Evolutionary conservation across 2,329 filamentous ascomycete genomes (phyloP).

Genomic region (Fusarium pseudonygamai): DNA sequence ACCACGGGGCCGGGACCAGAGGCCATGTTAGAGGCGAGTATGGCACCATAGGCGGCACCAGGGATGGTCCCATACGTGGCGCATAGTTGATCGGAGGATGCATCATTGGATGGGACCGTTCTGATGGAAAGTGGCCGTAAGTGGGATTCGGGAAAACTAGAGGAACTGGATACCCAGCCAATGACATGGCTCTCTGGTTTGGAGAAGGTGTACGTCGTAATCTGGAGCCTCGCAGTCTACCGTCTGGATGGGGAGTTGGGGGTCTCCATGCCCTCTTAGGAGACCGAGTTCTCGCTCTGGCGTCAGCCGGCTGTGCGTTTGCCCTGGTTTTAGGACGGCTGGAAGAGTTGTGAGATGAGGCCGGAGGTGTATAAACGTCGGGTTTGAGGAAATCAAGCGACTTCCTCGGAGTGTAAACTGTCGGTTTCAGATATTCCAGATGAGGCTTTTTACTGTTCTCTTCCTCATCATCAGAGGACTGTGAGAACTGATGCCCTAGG

Average conservation of each 20-base stretch:
- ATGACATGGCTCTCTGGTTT: not conserved
- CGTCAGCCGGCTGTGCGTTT: not conserved
- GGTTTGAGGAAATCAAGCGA: slow-evolving; percentile 20
- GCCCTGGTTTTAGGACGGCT: not conserved
- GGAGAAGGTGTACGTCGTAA: not conserved
- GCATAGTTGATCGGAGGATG: slow-evolving; percentile 1
- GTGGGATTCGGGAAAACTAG: not conserved
- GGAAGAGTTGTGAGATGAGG: slow-evolving; percentile 2
- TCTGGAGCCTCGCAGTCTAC: slow-evolving; percentile 5
- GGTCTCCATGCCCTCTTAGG: slow-evolving; percentile 12
- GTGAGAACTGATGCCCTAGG: not conserved
- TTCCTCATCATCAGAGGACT: not conserved
- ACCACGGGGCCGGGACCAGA: slow-evolving; percentile 4
- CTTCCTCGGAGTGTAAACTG: slow-evolving; percentile 24
- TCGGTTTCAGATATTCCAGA: slow-evolving; percentile 16
- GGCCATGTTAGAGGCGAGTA: slow-evolving; percentile 13
- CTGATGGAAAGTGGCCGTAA: not conserved
- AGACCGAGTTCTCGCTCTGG: slow-evolving; percentile 1
- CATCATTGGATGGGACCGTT: not conserved
- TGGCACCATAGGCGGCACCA: slow-evolving; percentile 4
- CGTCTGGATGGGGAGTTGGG: slow-evolving; percentile 27
- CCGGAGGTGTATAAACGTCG: slow-evolving; percentile 24
- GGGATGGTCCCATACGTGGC: not conserved
- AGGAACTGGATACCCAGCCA: not conserved
- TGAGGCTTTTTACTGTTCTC: not conserved